A percentile compares a stretch with the other conserved stretches of the same genome.
Evolutionary conservation across 2,329 filamentous ascomycete species (phyloP).

Genomic region (Thermothelomyces thermophilus): DNA sequence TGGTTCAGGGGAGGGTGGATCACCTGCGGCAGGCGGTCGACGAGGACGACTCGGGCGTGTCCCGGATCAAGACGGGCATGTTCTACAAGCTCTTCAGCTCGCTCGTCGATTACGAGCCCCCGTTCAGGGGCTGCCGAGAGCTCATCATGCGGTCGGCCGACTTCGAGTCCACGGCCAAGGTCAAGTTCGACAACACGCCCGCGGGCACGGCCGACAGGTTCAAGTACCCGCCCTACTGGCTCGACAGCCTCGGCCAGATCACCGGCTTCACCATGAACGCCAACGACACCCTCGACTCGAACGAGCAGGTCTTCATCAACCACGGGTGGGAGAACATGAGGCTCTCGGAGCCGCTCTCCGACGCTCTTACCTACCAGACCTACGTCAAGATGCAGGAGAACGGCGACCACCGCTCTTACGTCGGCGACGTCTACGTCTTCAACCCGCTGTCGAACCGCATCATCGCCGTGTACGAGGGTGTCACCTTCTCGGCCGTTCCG

Average conservation of each 20-base stretch:
- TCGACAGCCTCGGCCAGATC: slow-evolving; percentile 33
- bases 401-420: neutral
- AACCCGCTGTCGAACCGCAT: neutral
- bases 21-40: neutral
- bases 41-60: neutral
- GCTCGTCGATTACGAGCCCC: neutral
- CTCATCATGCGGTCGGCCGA: neutral
- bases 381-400: slow-evolving; percentile 51
- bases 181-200: neutral
- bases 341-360: slow-evolving; percentile 39
- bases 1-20: neutral
- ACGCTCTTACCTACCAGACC: slow-evolving; percentile 42
- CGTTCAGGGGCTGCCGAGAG: neutral
- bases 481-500: neutral
- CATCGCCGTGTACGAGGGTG: neutral
- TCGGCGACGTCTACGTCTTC: neutral
- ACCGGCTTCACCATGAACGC: slow-evolving; percentile 53
- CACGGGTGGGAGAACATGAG: slow-evolving; percentile 51
- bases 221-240: neutral
- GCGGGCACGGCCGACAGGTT: neutral
- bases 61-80: neutral
- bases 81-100: neutral
- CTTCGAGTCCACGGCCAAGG: neutral
- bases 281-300: slow-evolving; percentile 41
- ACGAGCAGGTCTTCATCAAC: slow-evolving; percentile 47